Evolutionary conservation across 169 alveolate genomes (phyloP), one percentile per base, ranked within the genome.

Genomic region (Sarcocystis neurona): DNA sequence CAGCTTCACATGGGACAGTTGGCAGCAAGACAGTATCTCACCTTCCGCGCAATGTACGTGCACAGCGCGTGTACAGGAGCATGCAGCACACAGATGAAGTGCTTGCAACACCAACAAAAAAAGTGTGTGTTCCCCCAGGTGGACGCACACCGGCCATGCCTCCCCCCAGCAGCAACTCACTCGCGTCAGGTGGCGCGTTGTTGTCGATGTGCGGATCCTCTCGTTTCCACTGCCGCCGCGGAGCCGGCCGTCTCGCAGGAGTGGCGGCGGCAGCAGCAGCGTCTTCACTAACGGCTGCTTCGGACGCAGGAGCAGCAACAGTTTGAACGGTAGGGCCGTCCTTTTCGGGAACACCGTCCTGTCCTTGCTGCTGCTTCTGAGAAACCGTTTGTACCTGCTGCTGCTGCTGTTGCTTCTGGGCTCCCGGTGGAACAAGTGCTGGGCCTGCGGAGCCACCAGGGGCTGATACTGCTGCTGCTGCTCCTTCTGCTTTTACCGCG

Each of bases 171-270:
- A 23, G 30, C 18, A 10, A 58, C 70, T 10, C n/a, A 58, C 70
- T 63, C 43, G 75, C 75, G 43, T 63, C 75, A 1, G 75, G 43
- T 12, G 41, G 20, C 75, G 75, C 27, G 20, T 37, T 41, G 0
- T 63, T 41, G 43, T 6, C 43, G 43, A 1, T n/a, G 18, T 37
- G 43, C 4, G 75, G 44, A 20, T 63, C 75, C 10, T 63, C 75
- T 37, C 75, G 75, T 41, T 63, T 63, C 75, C 75, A 63, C 43
- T 63, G 75, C 46, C 75, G 75, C 12, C n/a, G 27, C 43, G 34
- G 75, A 18, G 75, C 41, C n/a, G n/a, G n/a, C 20, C 37, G 43
- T n/a, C 32, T 63, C 43, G 27, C 46, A 5, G 75, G 43, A 10
- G 75, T n/a, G 30, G 70, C 8, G 60, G 15, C 27, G 4, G 30